phyloP scores from a whole-genome alignment of 1,284 basidiomycete genomes.

The Ceratobasidium sp. region DNA sequence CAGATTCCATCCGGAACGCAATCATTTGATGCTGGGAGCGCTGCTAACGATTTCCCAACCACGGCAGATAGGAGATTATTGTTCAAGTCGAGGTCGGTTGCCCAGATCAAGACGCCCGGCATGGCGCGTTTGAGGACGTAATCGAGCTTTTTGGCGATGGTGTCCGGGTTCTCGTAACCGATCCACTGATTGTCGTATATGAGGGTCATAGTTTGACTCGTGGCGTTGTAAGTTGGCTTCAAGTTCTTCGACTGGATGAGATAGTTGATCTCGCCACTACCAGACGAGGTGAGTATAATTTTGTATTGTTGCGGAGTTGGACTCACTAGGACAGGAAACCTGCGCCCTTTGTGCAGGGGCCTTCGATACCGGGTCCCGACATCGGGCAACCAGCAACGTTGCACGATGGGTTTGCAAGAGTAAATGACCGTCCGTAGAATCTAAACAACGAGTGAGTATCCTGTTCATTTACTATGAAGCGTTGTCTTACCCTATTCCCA shows the following conservation, averaged over 20 bases:
- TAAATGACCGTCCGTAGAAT: constrained; percentile 36
- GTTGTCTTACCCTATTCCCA: constrained; percentile 14
- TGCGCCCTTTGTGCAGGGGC: constrained; percentile 18
- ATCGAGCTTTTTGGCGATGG: constrained; percentile 26
- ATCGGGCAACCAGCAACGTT: constrained; percentile 30
- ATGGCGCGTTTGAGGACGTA: constrained; percentile 29
- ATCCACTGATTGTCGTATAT: constrained; percentile 32
- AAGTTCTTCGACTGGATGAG: constrained; percentile 17
- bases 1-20: constrained; percentile 22
- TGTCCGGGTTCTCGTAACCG: constrained; percentile 32
- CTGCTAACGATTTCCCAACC: constrained; percentile 6
- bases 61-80: constrained; percentile 17
- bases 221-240: constrained; percentile 23
- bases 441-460: neutral
- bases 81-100: constrained; percentile 26
- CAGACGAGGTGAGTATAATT: neutral
- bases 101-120: constrained; percentile 35
- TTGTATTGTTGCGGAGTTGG: neutral
- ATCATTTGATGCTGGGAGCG: neutral
- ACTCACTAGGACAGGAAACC: constrained; percentile 11
- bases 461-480: neutral
- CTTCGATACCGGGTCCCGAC: constrained; percentile 17
- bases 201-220: constrained; percentile 28
- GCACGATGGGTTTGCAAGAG: constrained; percentile 25
- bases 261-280: constrained; percentile 26